Conservation (phyloP, 306 rosid species). For the Rubus idaeus region DNA sequence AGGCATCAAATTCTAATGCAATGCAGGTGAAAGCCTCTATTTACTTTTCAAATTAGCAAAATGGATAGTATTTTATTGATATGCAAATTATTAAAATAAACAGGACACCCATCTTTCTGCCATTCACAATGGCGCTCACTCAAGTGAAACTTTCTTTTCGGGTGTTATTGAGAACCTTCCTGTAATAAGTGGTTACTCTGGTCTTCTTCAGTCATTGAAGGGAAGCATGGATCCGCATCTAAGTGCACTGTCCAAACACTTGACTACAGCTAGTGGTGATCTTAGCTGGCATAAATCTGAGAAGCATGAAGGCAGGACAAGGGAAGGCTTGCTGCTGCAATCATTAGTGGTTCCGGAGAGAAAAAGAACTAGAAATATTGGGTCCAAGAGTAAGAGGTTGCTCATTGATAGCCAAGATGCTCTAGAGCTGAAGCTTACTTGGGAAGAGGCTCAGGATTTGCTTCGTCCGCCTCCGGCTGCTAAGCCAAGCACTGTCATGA, state of each 20-base stretch:
- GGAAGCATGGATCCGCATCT: slow-evolving; percentile 77
- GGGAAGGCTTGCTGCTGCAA: slow-evolving; percentile 69
- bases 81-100: slow-evolving; percentile 48
- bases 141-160: slow-evolving; percentile 85
- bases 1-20: slow-evolving; percentile 69
- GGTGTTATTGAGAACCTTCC: slow-evolving; percentile 91
- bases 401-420: slow-evolving; percentile 95
- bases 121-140: slow-evolving; percentile 71
- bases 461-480: slow-evolving; percentile 88
- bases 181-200: slow-evolving; percentile 87
- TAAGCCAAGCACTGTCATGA: slow-evolving; percentile 79
- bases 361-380: slow-evolving; percentile 85
- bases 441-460: slow-evolving; percentile 99
- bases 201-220: slow-evolving; percentile 91
- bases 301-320: slow-evolving; percentile 63
- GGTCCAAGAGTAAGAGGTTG: slow-evolving; percentile 92
- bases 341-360: slow-evolving; percentile 68
- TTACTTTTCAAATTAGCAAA: slow-evolving; percentile 41
- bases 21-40: slow-evolving; percentile 65
- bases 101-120: slow-evolving; percentile 83
- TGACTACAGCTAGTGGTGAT: slow-evolving; percentile 68
- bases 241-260: slow-evolving; percentile 63
- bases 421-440: slow-evolving; percentile 84
- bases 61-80: slow-evolving; percentile 40
- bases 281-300: slow-evolving; percentile 72